Percentiles rank a stretch among this genome's conserved stretches.
phyloP scores from a whole-genome alignment of 2,329 filamentous ascomycete genomes.

The Talaromyces amestolkiae region DNA sequence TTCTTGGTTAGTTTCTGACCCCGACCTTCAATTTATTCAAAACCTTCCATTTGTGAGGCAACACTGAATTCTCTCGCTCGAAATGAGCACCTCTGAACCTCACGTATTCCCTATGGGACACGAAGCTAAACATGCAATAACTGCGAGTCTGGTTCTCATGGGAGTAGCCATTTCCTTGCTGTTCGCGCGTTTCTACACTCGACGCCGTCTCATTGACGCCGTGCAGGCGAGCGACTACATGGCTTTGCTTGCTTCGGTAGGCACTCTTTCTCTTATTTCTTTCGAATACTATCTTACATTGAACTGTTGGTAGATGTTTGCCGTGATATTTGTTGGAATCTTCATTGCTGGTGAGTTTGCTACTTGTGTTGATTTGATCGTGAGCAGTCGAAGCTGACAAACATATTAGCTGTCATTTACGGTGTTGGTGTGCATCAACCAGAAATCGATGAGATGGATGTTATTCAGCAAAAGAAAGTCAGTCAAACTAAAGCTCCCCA shows the following conservation, averaged over 20 bases:
- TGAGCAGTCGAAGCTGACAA: neutral
- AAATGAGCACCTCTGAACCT: conserved; percentile 22
- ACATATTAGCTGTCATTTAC: conserved; percentile 28
- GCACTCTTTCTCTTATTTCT: neutral
- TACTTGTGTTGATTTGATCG: neutral
- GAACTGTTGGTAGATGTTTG: conserved; percentile 27
- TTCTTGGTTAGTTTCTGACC: neutral
- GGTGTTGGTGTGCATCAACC: conserved; percentile 37
- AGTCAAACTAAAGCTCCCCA: neutral
- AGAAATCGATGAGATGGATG: conserved; percentile 30
- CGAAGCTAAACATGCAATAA: conserved; percentile 29
- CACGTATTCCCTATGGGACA: conserved; percentile 26
- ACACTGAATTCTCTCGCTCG: neutral
- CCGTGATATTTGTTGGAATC: conserved; percentile 36
- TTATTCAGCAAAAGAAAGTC: conserved; percentile 36
- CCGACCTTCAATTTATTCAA: neutral
- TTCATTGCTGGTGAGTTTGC: conserved; percentile 26
- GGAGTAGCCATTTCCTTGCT: conserved; percentile 32
- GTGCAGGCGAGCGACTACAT: conserved; percentile 40
- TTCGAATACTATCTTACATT: neutral
- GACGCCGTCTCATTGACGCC: conserved; percentile 30
- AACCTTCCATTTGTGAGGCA: neutral
- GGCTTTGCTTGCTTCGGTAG: conserved; percentile 35
- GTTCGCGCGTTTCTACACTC: conserved; percentile 33
- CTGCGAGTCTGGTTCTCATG: conserved; percentile 34